Conservation (phyloP, 208 protist genomes). For the Porcisia deanei region DNA sequence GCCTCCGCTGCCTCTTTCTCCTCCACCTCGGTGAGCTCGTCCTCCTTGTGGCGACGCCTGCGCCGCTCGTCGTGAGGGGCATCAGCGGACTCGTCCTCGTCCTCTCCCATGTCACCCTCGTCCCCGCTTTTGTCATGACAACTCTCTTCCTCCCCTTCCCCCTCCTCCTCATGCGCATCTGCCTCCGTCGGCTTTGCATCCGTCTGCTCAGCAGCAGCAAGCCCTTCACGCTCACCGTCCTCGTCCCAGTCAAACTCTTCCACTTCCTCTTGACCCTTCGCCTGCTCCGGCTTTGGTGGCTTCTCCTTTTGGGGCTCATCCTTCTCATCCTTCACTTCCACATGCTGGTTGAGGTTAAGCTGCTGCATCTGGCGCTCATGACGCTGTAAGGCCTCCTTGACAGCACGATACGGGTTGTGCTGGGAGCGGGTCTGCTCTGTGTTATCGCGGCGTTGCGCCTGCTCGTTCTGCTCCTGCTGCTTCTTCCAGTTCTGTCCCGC, state of each 20-base stretch:
- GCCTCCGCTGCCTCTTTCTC: slow-evolving; percentile 28
- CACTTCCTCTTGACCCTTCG: slow-evolving; percentile 42
- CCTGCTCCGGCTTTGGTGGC: slow-evolving; percentile 34
- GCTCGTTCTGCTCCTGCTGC: slow-evolving; percentile 76
- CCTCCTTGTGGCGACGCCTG: slow-evolving; percentile 32
- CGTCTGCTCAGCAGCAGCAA: slow-evolving; percentile 36
- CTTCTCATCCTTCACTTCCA: slow-evolving; percentile 72
- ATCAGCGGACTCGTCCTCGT: slow-evolving; percentile 35
- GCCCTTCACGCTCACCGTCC: slow-evolving; percentile 59
- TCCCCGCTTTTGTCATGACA: slow-evolving; percentile 24
- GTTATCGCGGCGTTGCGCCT: slow-evolving; percentile 72
- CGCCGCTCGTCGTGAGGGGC: slow-evolving; percentile 43
- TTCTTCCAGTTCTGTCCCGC: slow-evolving; percentile 81
- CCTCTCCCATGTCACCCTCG: slow-evolving; percentile 17
- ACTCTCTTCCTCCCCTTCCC: slow-evolving; percentile 6
- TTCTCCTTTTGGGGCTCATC: slow-evolving; percentile 43
- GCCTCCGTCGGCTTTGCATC: slow-evolving; percentile 31
- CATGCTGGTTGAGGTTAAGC: slow-evolving; percentile 78
- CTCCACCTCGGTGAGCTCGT: slow-evolving; percentile 55
- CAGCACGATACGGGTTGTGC: slow-evolving; percentile 82
- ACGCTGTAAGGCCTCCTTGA: slow-evolving; percentile 89
- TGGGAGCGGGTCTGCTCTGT: slow-evolving; percentile 69
- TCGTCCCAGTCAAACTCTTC: slow-evolving; percentile 72
- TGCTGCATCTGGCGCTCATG: slow-evolving; percentile 81
- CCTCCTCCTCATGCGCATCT: slow-evolving; percentile 21